These are phyloP conservation scores for Isochrysis galbana DNA, from an alignment of 78 protist species.

Conservation along the genomic window DNA sequence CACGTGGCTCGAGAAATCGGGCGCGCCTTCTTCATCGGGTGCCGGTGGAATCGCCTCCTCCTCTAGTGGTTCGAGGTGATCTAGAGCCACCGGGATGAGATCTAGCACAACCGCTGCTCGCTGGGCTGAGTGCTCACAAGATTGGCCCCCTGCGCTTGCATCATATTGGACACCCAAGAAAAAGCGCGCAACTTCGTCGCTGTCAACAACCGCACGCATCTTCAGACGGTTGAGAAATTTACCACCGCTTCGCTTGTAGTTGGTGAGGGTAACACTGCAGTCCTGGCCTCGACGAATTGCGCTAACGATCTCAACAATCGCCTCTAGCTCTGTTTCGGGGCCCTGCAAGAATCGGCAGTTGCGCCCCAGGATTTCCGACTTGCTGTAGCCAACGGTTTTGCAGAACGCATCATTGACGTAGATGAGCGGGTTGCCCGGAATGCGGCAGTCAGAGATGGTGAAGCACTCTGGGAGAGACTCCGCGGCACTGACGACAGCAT, in stretches of 20 bases:
- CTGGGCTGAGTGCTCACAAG: too few species aligned
- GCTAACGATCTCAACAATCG: background rate
- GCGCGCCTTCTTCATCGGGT: background rate
- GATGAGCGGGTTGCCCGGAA: background rate
- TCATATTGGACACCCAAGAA: background rate
- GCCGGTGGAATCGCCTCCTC: background rate
- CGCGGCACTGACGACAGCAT: background rate
- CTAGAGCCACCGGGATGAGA: background rate
- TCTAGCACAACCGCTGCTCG: background rate
- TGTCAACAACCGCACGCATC: background rate
- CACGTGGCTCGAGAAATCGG: background rate
- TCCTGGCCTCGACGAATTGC: background rate
- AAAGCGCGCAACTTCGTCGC: background rate
- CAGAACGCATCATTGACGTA: background rate
- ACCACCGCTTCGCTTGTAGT: background rate
- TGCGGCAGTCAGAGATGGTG: background rate
- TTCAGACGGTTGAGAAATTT: background rate
- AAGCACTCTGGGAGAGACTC: background rate
- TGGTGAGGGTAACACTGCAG: background rate
- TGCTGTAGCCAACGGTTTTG: background rate
- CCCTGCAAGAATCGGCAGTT: conserved; percentile 46
- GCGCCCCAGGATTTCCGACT: background rate
- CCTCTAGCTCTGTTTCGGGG: background rate
- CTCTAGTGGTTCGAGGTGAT: background rate
- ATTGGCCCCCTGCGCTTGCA: too few species aligned